Evolutionary conservation across 805 yeast species (phyloP).

Genomic region (Nakazawaea sp.): DNA sequence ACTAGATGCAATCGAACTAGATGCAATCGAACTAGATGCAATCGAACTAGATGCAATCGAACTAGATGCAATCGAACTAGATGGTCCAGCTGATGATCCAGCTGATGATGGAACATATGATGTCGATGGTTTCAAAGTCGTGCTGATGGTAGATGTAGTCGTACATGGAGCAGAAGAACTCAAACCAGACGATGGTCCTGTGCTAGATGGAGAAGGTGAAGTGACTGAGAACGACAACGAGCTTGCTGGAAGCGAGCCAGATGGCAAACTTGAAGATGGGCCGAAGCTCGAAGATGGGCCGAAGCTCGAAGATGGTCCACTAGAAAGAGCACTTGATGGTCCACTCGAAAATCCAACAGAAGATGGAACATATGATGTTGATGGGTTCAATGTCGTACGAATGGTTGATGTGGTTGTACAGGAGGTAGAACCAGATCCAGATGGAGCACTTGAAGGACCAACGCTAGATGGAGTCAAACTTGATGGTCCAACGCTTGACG

Average conservation of each 20-base stretch:
- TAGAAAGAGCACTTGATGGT: too few species aligned
- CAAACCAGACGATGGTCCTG: not conserved
- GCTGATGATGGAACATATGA: not conserved
- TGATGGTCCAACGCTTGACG: too few species aligned
- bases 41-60: not conserved
- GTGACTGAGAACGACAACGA: too few species aligned
- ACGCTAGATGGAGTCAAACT: not conserved
- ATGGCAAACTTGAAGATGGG: not conserved
- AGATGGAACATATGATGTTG: conserved; percentile 1
- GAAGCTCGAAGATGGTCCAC: too few species aligned
- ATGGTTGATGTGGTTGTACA: too few species aligned
- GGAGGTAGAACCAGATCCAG: not conserved
- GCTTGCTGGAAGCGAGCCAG: not conserved
- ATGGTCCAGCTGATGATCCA: conserved; percentile 1
- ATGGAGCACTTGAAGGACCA: not conserved
- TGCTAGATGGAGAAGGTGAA: not conserved
- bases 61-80: conserved; percentile 2
- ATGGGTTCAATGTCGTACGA: not conserved
- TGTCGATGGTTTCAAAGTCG: conserved; percentile 1
- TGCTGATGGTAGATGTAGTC: not conserved
- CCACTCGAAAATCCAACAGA: not conserved
- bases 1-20: not conserved
- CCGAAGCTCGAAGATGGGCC: not conserved
- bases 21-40: conserved; percentile 1
- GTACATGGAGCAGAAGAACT: not conserved